Conservation (phyloP, 345 rosid genomes). For the Pugionium dolabratum region DNA sequence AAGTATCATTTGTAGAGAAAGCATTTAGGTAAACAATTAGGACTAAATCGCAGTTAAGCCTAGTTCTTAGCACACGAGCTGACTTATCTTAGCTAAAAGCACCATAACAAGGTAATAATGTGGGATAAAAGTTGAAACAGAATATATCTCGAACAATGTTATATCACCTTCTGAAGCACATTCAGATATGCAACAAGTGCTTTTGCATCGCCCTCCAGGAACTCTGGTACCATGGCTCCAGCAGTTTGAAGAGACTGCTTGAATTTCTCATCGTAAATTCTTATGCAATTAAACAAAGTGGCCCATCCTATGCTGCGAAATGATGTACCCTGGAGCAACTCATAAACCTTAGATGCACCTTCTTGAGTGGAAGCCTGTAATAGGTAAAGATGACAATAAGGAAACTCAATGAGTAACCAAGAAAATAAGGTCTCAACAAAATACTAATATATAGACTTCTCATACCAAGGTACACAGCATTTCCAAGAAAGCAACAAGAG, state of each 20-base stretch:
- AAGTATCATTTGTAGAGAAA: too few relatives aligned
- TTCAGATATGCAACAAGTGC: constrained; percentile 95
- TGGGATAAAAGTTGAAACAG: constrained; percentile 18
- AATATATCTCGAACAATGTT: constrained; percentile 24
- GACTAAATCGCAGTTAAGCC: neutral
- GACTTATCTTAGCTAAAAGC: neutral
- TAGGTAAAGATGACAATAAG: constrained; percentile 28
- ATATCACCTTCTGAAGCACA: constrained; percentile 84
- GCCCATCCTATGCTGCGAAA: constrained; percentile 94
- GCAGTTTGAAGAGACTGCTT: constrained; percentile 82
- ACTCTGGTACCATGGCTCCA: constrained; percentile 89
- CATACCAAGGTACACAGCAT: constrained; percentile 95
- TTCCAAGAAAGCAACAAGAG: constrained; percentile 92
- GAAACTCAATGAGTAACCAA: constrained; percentile 20
- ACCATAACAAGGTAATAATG: neutral
- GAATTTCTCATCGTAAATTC: constrained; percentile 84
- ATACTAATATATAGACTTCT: constrained; percentile 24
- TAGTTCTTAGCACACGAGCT: constrained; percentile 1
- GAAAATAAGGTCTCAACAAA: constrained; percentile 1
- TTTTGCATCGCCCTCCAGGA: constrained; percentile 92
- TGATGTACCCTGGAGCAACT: constrained; percentile 81
- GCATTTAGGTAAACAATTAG: neutral
- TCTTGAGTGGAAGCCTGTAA: constrained; percentile 90
- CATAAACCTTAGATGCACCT: constrained; percentile 89
- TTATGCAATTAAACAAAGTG: constrained; percentile 84